Conservation (phyloP, 2,329 filamentous ascomycete genomes). For the Cercospora brassicicola region DNA sequence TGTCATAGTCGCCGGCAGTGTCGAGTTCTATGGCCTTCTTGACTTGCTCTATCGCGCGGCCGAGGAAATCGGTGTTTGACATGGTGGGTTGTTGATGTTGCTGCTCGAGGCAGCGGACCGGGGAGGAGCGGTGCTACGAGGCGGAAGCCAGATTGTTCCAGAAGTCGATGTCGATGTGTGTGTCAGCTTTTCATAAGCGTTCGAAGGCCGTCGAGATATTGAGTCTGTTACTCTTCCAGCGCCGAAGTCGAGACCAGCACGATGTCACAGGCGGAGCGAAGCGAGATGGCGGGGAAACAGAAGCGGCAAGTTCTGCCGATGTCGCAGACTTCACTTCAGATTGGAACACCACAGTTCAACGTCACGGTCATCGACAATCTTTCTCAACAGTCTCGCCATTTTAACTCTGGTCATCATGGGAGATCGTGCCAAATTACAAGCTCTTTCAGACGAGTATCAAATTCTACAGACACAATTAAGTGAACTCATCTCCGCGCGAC, state of each 20-base stretch:
- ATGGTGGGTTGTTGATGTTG: conserved; percentile 50
- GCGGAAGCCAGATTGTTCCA: background rate
- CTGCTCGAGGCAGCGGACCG: conserved; percentile 15
- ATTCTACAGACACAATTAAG: conserved; percentile 89
- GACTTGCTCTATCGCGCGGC: conserved; percentile 92
- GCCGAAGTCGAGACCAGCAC: conserved; percentile 14
- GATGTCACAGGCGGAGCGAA: conserved; percentile 11
- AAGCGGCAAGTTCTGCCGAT: conserved; percentile 5
- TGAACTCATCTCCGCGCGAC: conserved; percentile 70
- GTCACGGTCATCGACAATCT: background rate
- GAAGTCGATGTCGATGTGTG: background rate
- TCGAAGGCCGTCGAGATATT: background rate
- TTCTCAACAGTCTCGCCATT: background rate
- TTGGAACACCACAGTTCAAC: background rate
- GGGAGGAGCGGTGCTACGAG: background rate
- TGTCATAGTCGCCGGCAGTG: conserved; percentile 93
- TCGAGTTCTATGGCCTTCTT: conserved; percentile 97
- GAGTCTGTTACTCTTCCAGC: background rate
- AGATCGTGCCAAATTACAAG: conserved; percentile 72
- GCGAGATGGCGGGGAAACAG: conserved; percentile 19
- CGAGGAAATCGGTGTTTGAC: conserved; percentile 96
- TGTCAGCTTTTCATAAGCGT: background rate
- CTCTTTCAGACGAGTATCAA: conserved; percentile 82
- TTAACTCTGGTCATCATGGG: conserved; percentile 35
- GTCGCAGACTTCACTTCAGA: conserved; percentile 7